A percentile compares a stretch with the other conserved stretches of the same genome.
These are phyloP conservation scores for Blastosporella zonata DNA, from an alignment of 1,284 basidiomycete genomes.

Conservation along the genomic window DNA sequence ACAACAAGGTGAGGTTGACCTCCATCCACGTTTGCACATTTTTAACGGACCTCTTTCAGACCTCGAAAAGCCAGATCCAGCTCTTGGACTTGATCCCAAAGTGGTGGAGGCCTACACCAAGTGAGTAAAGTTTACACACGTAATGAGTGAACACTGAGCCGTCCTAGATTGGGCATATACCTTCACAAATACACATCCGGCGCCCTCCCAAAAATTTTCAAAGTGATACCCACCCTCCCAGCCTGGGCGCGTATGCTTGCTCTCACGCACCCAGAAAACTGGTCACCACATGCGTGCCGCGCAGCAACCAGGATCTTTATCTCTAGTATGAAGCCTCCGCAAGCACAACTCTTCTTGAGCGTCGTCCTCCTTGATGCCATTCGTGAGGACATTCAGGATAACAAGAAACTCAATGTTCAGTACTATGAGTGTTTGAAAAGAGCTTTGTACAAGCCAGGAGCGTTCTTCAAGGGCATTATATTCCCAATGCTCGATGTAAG, in stretches of 20 bases:
- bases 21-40: neutral
- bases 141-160: neutral
- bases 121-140: slow-evolving; percentile 41
- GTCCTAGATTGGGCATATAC: slow-evolving; percentile 76
- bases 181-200: slow-evolving; percentile 94
- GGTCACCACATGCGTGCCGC: slow-evolving; percentile 94
- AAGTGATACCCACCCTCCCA: slow-evolving; percentile 94
- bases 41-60: slow-evolving; percentile 36
- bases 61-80: slow-evolving; percentile 74
- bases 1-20: slow-evolving; percentile 41
- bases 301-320: slow-evolving; percentile 96
- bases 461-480: slow-evolving; percentile 98
- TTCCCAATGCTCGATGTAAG: slow-evolving; percentile 93
- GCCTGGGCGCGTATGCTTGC: slow-evolving; percentile 97
- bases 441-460: slow-evolving; percentile 93
- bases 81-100: slow-evolving; percentile 94
- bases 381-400: slow-evolving; percentile 85
- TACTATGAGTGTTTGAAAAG: slow-evolving; percentile 93
- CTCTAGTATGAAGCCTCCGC: slow-evolving; percentile 94
- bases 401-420: slow-evolving; percentile 89
- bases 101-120: slow-evolving; percentile 95
- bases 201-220: slow-evolving; percentile 95
- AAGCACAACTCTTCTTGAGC: slow-evolving; percentile 92
- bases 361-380: slow-evolving; percentile 92
- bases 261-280: slow-evolving; percentile 87